Base-by-base conservation (phyloP, 1,284 basidiomycete species). In the Tylopilus orsonianus region DNA sequence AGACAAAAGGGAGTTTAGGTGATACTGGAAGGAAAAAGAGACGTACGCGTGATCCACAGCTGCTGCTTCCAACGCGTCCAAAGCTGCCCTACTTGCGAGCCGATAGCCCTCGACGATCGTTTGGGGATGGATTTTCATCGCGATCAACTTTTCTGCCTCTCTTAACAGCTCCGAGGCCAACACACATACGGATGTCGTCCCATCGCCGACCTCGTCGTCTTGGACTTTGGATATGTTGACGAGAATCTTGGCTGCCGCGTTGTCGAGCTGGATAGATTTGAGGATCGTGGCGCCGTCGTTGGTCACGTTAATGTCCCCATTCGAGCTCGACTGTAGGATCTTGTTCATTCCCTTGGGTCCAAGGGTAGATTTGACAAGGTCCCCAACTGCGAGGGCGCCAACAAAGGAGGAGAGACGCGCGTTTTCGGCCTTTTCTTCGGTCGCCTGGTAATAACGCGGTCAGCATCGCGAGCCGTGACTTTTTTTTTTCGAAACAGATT, bases 141-240 rank as follows among this genome's bases (percentile, higher is more conserved):
- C 86, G 59, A 99, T 91, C 58, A 99, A 72, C 72, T 94, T 96
- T 72, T 99, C 96, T 5, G 96, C 97, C 72, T 98, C 97, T 50
- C 97, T 74, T 56, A 99, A 68, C 50, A 99, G 72, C 67, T 99
- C 97, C 10, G 93, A 84, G 1, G 95, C 92, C 9, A 99, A 73
- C 1, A 99, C 95, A 55, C 92, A 94, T 30, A 99, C 96, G 44
- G 80, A 87, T 9, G 95, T 99, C 20, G 95, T 99, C 23, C 97
- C 97, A 71, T 98, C 97, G 14, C 97, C 97, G 39, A 99, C 87
- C 72, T 99, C 97, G 67, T 99, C 97, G 64, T 99, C 97, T 72
- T 99, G 97, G 14, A 98, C 95, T 69, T 99, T 99, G n/a, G 93
- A 96, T 68, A 99, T 99, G 73, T 99, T 98, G 64, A 99, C 97